Evolutionary conservation across 164 flowering plant species (phyloP).

Genomic region (Pachysandra terminalis): DNA sequence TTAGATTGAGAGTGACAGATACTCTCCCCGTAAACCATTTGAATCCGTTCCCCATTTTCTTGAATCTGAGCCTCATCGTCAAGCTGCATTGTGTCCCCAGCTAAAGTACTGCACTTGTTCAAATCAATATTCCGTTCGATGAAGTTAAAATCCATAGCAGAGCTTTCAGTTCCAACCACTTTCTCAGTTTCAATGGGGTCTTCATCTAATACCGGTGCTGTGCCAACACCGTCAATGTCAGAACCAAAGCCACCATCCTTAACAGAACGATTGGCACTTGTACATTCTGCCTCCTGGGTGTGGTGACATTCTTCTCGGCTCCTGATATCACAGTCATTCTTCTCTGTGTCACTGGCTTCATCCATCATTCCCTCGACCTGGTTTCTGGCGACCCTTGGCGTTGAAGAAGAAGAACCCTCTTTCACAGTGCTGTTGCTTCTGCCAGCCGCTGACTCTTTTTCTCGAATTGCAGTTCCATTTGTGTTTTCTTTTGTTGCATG

Average conservation of each 20-base stretch:
- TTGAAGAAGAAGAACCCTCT: constrained; percentile 48
- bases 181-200: constrained; percentile 58
- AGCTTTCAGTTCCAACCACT: constrained; percentile 73
- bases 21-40: constrained; percentile 15
- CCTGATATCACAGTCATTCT: constrained; percentile 69
- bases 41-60: constrained; percentile 39
- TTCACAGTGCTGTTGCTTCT: constrained; percentile 31
- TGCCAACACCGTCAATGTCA: constrained; percentile 63
- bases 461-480: constrained; percentile 17
- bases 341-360: constrained; percentile 74
- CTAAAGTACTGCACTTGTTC: constrained; percentile 30
- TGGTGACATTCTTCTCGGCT: constrained; percentile 52
- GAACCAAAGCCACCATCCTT: constrained; percentile 79
- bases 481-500: constrained; percentile 23
- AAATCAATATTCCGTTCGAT: constrained; percentile 33
- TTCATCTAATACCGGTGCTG: constrained; percentile 45
- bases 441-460: constrained; percentile 15
- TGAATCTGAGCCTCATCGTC: constrained; percentile 51
- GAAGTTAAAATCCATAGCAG: constrained; percentile 24
- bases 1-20: constrained; percentile 26
- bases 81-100: constrained; percentile 70
- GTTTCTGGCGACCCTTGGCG: constrained; percentile 35
- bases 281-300: constrained; percentile 78
- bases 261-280: constrained; percentile 41
- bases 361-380: constrained; percentile 41